Evolutionary conservation across 768 basidiomycete species (phyloP), one percentile per base, ranked within the genome.

Genomic region (Naganishia randhawae): DNA sequence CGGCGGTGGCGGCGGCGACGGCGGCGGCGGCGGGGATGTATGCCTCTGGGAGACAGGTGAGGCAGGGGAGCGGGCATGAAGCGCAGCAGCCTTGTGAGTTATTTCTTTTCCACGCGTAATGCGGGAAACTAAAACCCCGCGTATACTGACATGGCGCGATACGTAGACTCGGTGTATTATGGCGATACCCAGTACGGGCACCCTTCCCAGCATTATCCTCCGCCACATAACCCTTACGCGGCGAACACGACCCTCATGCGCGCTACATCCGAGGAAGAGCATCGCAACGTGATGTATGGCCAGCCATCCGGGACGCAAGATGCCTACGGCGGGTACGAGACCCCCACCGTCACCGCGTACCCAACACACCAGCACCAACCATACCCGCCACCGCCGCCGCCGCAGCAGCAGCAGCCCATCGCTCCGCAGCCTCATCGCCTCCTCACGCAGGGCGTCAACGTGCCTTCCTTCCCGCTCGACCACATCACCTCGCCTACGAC

Each of bases 151-250:
- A 25, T 6, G 27, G 29, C 4, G 4, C 22, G 51, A 53, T 31
- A 14, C n/a, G 25, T 31, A 57, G 55, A 57, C 37, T n/a, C 57
- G n/a, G 57, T 37, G 13, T 61, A 61, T 39, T 61, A 61, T 39
- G 57, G 17, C 29, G 39, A 61, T 16, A 22, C 57, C 3, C 57
- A 61, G 29, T 61, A 61, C 57, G 57, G 35, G 11, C 57, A 61
- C 8, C 25, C n/a, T 29, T 14, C 51, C n/a, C 51, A 32, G 33
- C 35, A 33, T 3, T 11, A 22, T 17, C 33, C 4, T 13, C 39
- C 10, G 8, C 35, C n/a, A 41, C 57, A 61, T 9, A 61, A 61
- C 57, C 57, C 35, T 5, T 61, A 39, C n/a, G 57, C 57, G 39
- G 54, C 54, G 17, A 37, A 37, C 14, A 37, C 54, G 8, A 37